Percentiles rank a stretch among this genome's conserved stretches.
Evolutionary conservation across 2,329 filamentous ascomycete genomes (phyloP).

Genomic region (Chaetomium strumarium): DNA sequence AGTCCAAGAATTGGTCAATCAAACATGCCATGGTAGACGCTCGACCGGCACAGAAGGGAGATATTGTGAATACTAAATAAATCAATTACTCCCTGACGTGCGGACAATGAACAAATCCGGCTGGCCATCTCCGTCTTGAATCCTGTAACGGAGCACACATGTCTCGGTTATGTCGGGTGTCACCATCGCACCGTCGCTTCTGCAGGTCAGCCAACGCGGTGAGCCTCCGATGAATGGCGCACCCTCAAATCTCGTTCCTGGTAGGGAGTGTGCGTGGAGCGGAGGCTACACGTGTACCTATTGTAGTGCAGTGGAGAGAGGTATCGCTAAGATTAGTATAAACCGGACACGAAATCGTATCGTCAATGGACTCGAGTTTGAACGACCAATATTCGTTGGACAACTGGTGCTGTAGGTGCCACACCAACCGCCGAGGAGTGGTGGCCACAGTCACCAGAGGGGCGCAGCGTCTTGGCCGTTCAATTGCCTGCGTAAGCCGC

Average conservation of each 20-base stretch:
- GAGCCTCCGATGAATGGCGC: neutral
- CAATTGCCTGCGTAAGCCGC: too few species aligned
- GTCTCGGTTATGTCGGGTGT: conserved; percentile 3
- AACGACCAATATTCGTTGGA: too few species aligned
- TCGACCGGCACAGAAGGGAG: too few species aligned
- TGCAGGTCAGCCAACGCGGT: neutral
- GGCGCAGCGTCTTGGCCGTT: too few species aligned
- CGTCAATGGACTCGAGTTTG: neutral
- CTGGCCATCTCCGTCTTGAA: neutral
- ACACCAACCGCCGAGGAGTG: too few species aligned
- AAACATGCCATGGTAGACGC: neutral
- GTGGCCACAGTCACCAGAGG: too few species aligned
- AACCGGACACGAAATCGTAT: neutral
- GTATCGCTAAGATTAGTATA: conserved; percentile 12
- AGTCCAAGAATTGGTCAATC: conserved; percentile 1
- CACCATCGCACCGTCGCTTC: neutral
- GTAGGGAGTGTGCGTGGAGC: neutral
- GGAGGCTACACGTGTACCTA: too few species aligned
- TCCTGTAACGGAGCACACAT: neutral
- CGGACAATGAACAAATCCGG: neutral
- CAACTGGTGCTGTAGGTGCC: too few species aligned
- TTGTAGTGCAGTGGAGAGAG: neutral
- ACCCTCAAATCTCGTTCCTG: neutral
- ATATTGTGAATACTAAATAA: too few species aligned
- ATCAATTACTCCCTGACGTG: neutral